Evolutionary conservation across 371 early-diverging fungal genomes (phyloP), one percentile per base, ranked within the genome.

Genomic region (Rhizopus stolonifer): DNA sequence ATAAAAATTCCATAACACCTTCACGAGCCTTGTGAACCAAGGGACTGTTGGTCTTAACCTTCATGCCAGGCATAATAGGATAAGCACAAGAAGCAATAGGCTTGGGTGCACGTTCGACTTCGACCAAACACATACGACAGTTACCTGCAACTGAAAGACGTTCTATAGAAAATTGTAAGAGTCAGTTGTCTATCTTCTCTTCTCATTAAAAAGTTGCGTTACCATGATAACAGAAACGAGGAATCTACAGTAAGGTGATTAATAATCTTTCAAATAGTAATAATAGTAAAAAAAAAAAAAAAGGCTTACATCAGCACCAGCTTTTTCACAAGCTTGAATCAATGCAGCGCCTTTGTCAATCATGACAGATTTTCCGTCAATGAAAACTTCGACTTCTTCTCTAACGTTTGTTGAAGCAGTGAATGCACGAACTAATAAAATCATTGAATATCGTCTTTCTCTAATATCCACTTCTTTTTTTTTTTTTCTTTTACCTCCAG

Each of bases 51-150:
- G 98, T 98, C 79, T 93, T 87, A 56, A 98, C 88, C 66, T 89
- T 90, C 98, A 98, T 97, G 52, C 96, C 96, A 2, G 96, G 94
- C 84, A 88, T 90, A 36, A 95, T 95, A 38, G 98, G 97, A 82
- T 94, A 92, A 15, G 98, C 95, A 70, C 98, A 98, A 32, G 96
- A 94, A 18, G 98, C 97, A 25, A 94, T 84, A 40, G 96, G 93
- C 78, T 98, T 98, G 50, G 97, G 97, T 26, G 91, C 83, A 69
- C 89, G 89, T 67, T 95, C 97, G 19, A 98, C 80, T 78, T 98
- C 97, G 26, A 98, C 97, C 52, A 98, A 84, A 68, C 98, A 98
- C 98, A 98, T 97, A 74, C 98, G 92, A 73, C 98, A 98, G 85
- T 98, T 98, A 69, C 98, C 98, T 19, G 98, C 98, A 51, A 98